A percentile compares a stretch with the other conserved stretches of the same genome.
Conservation (phyloP, 768 basidiomycete species). For the Lactarius quietus region DNA sequence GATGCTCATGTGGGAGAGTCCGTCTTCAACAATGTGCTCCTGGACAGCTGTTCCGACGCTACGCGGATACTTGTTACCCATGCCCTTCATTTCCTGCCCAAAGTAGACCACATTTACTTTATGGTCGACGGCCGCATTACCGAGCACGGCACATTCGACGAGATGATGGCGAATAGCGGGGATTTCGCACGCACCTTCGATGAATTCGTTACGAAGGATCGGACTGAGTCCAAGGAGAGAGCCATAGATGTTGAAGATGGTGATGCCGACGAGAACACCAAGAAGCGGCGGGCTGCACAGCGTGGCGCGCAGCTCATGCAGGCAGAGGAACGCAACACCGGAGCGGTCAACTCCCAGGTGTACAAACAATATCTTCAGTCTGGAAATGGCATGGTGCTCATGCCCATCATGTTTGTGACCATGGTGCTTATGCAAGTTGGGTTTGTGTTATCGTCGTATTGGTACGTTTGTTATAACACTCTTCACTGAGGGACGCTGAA, state of each 20-base stretch:
- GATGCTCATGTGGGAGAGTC: slow-evolving; percentile 90
- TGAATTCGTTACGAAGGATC: slow-evolving; percentile 60
- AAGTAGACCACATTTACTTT: slow-evolving; percentile 83
- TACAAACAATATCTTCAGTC: slow-evolving; percentile 65
- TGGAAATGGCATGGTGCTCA: slow-evolving; percentile 58
- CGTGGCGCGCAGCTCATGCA: slow-evolving; percentile 68
- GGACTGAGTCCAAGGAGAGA: slow-evolving; percentile 45
- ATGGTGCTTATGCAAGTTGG: slow-evolving; percentile 65
- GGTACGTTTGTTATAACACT: slow-evolving; percentile 40
- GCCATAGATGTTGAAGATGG: slow-evolving; percentile 36
- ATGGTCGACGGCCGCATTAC: slow-evolving; percentile 72
- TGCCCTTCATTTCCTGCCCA: slow-evolving; percentile 83
- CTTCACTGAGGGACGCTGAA: slow-evolving; percentile 7
- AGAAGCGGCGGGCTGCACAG: slow-evolving; percentile 36
- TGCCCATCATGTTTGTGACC: slow-evolving; percentile 63
- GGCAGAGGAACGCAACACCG: slow-evolving; percentile 76
- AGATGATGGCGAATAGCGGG: slow-evolving; percentile 60
- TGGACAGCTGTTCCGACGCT: slow-evolving; percentile 56
- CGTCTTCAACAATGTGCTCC: slow-evolving; percentile 81
- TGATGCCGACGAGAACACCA: slow-evolving; percentile 36
- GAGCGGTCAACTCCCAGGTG: slow-evolving; percentile 54
- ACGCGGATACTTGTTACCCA: slow-evolving; percentile 91
- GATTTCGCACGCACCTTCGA: slow-evolving; percentile 51
- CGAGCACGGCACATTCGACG: slow-evolving; percentile 75
- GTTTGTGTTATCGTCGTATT: slow-evolving; percentile 69